Evolutionary conservation across 2,329 filamentous ascomycete genomes (phyloP).

Genomic region (Thielaviopsis euricoi): DNA sequence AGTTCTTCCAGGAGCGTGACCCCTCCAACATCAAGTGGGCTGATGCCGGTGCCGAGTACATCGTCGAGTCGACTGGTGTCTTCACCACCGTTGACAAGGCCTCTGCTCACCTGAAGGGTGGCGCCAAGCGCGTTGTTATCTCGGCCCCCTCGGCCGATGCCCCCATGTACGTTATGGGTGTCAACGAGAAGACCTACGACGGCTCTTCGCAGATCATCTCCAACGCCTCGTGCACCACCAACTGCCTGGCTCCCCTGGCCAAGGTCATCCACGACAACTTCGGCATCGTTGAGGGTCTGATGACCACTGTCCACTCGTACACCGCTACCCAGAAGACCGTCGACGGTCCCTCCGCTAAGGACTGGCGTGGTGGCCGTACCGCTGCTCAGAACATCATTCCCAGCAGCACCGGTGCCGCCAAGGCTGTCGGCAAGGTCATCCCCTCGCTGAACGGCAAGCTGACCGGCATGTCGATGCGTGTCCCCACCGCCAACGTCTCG

Average conservation of each 20-base stretch:
- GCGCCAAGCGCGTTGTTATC: conserved; percentile 96
- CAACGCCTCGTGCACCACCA: conserved; percentile 99
- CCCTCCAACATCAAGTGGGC: conserved; percentile 80
- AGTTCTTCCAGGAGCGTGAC: conserved; percentile 16
- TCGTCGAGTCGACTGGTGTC: conserved; percentile 49
- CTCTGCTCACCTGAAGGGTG: conserved; percentile 81
- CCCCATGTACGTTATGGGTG: conserved; percentile 99
- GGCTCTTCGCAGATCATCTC: conserved; percentile 85
- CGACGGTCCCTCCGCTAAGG: conserved; percentile 92
- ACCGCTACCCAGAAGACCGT: conserved; percentile 99
- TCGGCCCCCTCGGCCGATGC: conserved; percentile 86
- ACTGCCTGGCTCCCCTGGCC: conserved; percentile 97
- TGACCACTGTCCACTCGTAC: conserved; percentile 99
- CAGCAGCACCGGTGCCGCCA: conserved; percentile 96
- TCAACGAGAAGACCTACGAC: conserved; percentile 92
- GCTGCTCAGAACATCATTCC: conserved; percentile 99
- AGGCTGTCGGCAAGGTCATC: conserved; percentile 99
- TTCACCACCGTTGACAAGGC: conserved; percentile 99
- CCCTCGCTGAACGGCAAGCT: conserved; percentile 97
- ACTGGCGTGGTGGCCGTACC: conserved; percentile 97
- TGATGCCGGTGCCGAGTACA: conserved; percentile 61
- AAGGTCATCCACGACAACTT: conserved; percentile 99
- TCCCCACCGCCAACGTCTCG: conserved; percentile 95
- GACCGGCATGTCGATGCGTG: conserved; percentile 99
- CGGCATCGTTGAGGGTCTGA: conserved; percentile 93